Conservation (phyloP, 805 yeast species). For the Candida sonorensis region DNA sequence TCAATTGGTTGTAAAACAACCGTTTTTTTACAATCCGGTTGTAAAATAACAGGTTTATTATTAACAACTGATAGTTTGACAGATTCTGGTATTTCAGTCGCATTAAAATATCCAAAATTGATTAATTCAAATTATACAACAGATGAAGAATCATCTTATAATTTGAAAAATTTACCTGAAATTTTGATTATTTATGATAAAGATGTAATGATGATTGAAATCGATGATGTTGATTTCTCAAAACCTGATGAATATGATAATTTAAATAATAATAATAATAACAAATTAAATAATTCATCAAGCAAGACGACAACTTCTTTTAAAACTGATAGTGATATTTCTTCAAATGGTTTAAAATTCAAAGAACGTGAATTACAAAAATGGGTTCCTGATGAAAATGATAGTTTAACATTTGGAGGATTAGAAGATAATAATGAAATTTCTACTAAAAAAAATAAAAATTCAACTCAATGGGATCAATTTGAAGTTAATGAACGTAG, state of each 20-base stretch:
- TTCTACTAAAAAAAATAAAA: constrained; percentile 1
- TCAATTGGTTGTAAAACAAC: constrained; percentile 53
- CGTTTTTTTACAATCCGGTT: constrained; percentile 59
- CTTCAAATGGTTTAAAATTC: constrained; percentile 35
- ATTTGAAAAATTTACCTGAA: constrained; percentile 33
- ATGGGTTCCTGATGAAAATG: constrained; percentile 71
- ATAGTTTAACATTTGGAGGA: constrained; percentile 18
- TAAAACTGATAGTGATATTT: constrained; percentile 82
- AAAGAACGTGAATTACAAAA: constrained; percentile 70
- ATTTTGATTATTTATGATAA: constrained; percentile 39
- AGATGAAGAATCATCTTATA: constrained; percentile 24
- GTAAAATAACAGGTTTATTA: constrained; percentile 51
- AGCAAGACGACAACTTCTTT: too few species aligned
- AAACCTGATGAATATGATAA: constrained; percentile 2
- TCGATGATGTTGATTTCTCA: constrained; percentile 32
- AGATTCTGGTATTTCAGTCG: constrained; percentile 44
- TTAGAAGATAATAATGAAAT: constrained; percentile 29
- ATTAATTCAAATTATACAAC: constrained; percentile 29
- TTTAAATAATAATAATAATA: constrained; percentile 1
- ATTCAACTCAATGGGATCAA: constrained; percentile 69
- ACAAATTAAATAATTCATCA: too few species aligned
- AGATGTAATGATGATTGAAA: constrained; percentile 45
- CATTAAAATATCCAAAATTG: constrained; percentile 45
- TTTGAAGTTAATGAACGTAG: constrained; percentile 84
- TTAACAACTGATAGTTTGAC: constrained; percentile 37